A percentile compares a stretch with the other conserved stretches of the same genome.
Evolutionary conservation across 225 moss, liverwort and hornwort genomes (phyloP).

Genomic region (Lunularia cruciata): DNA sequence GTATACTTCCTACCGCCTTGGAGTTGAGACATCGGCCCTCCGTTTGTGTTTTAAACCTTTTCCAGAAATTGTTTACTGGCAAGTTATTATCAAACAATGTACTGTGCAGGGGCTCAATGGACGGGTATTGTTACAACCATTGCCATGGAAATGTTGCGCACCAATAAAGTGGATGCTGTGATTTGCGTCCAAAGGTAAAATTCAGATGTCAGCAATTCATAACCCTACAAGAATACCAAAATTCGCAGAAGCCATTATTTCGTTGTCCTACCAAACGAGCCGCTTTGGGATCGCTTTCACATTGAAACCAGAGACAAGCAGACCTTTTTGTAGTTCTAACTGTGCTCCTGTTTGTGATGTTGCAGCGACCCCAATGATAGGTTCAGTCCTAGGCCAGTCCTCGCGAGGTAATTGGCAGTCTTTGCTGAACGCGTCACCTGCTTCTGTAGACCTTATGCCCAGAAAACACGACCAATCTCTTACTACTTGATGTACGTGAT

Average conservation of each 20-base stretch:
- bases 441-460: too few species aligned
- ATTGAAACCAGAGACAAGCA: background rate
- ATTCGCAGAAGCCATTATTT: too few species aligned
- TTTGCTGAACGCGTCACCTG: too few species aligned
- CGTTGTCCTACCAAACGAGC: too few species aligned
- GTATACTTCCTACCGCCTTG: too few species aligned
- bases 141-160: slow-evolving; percentile 96
- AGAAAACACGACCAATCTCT: too few species aligned
- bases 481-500: too few species aligned
- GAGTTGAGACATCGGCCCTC: too few species aligned
- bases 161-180: slow-evolving; percentile 82
- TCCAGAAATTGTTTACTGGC: too few species aligned
- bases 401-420: slow-evolving; percentile 63
- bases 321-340: background rate
- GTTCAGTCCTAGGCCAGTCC: slow-evolving; percentile 88
- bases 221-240: too few species aligned
- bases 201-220: slow-evolving; percentile 4
- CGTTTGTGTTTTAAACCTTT: too few species aligned
- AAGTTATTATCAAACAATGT: too few species aligned
- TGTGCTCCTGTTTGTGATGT: background rate
- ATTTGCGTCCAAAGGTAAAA: slow-evolving; percentile 92
- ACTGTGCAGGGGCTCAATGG: slow-evolving; percentile 92
- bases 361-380: slow-evolving; percentile 91
- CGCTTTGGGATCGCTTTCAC: background rate
- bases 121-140: slow-evolving; percentile 96